Evolutionary conservation across 1,284 basidiomycete genomes (phyloP), one percentile per base, ranked within the genome.

Genomic region (Puccinia triticina): DNA sequence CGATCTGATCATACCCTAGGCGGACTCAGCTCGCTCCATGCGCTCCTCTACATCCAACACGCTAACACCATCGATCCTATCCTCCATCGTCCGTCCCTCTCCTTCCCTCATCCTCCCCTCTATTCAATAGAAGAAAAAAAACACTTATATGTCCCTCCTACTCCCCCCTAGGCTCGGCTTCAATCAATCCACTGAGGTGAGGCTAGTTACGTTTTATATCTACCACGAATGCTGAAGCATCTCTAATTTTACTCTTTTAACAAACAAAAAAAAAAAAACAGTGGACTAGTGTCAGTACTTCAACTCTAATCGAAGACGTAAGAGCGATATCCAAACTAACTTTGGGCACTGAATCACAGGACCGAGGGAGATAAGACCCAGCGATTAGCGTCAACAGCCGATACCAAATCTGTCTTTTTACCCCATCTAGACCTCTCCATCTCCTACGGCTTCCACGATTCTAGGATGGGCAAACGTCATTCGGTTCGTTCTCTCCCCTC

Each of bases 281-380:
- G 77, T 79, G 77, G 77, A 67, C n/a, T 69, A 53, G 77, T 79
- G 77, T 79, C 37, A 79, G 77, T 67, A 23, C 48, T 61, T 43
- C n/a, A 67, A n/a, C n/a, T 43, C 37, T 32, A n/a, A 7, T 57
- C 23, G 1, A 29, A 16, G 21, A 18, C n/a, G 40, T 43, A 4
- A 43, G 40, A n/a, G 2, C n/a, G 14, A 53, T n/a, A 53, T 18
- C 40, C 11, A 26, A 71, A 71, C 48, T 29, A 5, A 43, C 37
- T 2, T 43, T 8, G 26, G 12, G 7, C n/a, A 3, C 12, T 43
- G 21, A 29, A 71, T 46, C 40, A 8, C 12, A 53, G 66, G 61
- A 40, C 50, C 40, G 77, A 79, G 34, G 66, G 48, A 23, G 53
- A 79, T 71, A 71, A 71, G 55, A 53, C 32, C 26, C 21, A 53